These are phyloP conservation scores for Miamiensis avidus DNA, from an alignment of 169 alveolate genomes.

Conservation along the genomic window DNA sequence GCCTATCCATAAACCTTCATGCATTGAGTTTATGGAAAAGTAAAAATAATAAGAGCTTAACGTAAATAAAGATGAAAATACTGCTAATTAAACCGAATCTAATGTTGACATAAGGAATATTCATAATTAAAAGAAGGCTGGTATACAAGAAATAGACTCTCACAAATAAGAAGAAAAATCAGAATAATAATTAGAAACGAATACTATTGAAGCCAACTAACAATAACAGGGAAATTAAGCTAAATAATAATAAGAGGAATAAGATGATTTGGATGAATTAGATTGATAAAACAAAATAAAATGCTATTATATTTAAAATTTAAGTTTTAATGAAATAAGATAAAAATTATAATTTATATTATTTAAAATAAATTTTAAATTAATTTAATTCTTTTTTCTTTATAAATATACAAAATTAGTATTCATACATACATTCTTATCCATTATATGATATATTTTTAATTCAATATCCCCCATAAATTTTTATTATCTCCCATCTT, in stretches of 20 bases:
- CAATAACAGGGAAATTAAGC: background rate
- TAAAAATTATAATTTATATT: no score
- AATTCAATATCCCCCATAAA: no score
- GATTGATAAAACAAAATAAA: no score
- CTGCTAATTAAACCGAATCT: background rate
- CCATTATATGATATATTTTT: no score
- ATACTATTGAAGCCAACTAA: background rate
- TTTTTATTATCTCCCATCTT: no score
- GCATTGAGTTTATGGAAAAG: background rate
- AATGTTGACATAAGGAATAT: background rate
- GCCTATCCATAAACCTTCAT: background rate
- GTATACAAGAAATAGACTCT: background rate
- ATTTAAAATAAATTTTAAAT: no score
- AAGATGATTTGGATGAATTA: background rate
- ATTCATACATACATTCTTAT: no score
- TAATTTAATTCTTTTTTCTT: no score
- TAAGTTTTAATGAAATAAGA: no score
- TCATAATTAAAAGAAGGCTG: background rate
- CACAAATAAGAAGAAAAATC: background rate
- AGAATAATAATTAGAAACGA: background rate
- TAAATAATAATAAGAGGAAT: background rate
- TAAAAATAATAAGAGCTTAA: no score
- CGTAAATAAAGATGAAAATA: background rate
- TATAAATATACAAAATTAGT: no score
- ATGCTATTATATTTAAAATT: no score